phyloP scores from a whole-genome alignment of 768 basidiomycete genomes.

The Termitomyces bulborhizus region DNA sequence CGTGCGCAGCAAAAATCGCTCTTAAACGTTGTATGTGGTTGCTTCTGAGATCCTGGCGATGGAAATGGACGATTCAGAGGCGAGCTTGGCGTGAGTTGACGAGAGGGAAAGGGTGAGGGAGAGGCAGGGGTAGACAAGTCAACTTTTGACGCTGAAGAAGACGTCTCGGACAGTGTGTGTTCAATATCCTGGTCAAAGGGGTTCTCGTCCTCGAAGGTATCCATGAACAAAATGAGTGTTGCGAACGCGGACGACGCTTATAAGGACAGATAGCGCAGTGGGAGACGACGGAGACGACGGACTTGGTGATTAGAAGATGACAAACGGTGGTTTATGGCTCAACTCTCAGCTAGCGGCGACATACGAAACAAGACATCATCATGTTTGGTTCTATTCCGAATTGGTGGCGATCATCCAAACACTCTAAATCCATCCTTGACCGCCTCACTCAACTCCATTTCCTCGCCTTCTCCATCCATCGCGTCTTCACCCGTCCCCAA shows the following conservation, averaged over 20 bases:
- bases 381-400: conserved; percentile 37
- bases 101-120: conserved; percentile 35
- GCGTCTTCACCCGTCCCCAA: conserved; percentile 20
- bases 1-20: conserved; percentile 73
- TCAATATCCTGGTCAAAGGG: conserved; percentile 53
- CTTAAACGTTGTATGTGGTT: conserved; percentile 52
- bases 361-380: conserved; percentile 12
- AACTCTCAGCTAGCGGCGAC: not conserved
- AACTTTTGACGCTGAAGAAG: conserved; percentile 46
- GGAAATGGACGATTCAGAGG: conserved; percentile 44
- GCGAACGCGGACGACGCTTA: conserved; percentile 1
- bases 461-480: conserved; percentile 21
- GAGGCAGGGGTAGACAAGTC: conserved; percentile 59
- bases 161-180: conserved; percentile 37
- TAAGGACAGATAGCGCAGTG: not conserved
- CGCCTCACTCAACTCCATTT: conserved; percentile 25
- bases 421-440: conserved; percentile 46
- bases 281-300: not conserved
- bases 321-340: not conserved
- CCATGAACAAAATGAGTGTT: conserved; percentile 23
- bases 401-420: conserved; percentile 44
- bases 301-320: not conserved
- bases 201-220: conserved; percentile 59
- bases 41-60: conserved; percentile 50
- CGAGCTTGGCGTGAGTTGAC: conserved; percentile 42